phyloP scores from a whole-genome alignment of 805 yeast species.

The Suhomyces vadensis region DNA sequence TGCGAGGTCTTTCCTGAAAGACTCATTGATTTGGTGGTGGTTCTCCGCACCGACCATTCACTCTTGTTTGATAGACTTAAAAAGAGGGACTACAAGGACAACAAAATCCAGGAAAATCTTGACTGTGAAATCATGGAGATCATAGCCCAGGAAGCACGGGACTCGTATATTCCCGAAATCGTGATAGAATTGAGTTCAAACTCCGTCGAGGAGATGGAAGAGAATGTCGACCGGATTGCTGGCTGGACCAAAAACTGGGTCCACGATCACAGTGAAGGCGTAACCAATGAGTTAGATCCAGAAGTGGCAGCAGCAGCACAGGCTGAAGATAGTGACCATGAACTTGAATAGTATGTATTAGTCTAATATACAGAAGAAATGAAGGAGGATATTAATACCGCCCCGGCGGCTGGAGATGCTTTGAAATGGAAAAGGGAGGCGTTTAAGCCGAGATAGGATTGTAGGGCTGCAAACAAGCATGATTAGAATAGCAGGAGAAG shows the following conservation, averaged over 20 bases:
- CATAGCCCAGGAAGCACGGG: conserved; percentile 81
- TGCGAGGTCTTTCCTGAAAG: conserved; percentile 94
- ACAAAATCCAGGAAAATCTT: conserved; percentile 84
- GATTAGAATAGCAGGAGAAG: conserved; percentile 10
- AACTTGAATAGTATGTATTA: conserved; percentile 3
- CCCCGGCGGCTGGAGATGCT: background rate
- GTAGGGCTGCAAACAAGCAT: no score
- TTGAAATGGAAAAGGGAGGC: background rate
- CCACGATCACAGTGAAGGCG: conserved; percentile 45
- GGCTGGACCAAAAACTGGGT: conserved; percentile 81
- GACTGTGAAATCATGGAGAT: conserved; percentile 98
- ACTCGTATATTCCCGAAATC: conserved; percentile 73
- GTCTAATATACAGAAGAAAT: conserved; percentile 3
- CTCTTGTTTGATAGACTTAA: conserved; percentile 72
- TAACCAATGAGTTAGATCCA: conserved; percentile 29
- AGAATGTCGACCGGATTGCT: conserved; percentile 73
- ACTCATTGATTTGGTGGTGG: conserved; percentile 88
- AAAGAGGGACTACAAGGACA: conserved; percentile 74
- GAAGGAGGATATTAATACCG: background rate
- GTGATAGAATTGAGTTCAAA: conserved; percentile 81
- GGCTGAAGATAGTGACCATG: conserved; percentile 16
- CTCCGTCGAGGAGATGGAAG: conserved; percentile 71
- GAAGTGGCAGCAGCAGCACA: conserved; percentile 13
- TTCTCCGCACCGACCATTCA: conserved; percentile 74
- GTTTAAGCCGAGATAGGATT: no score